Evolutionary conservation across 352 stramenopile species (phyloP), one percentile per base, ranked within the genome.

Genomic region (Phytophthora multivora): DNA sequence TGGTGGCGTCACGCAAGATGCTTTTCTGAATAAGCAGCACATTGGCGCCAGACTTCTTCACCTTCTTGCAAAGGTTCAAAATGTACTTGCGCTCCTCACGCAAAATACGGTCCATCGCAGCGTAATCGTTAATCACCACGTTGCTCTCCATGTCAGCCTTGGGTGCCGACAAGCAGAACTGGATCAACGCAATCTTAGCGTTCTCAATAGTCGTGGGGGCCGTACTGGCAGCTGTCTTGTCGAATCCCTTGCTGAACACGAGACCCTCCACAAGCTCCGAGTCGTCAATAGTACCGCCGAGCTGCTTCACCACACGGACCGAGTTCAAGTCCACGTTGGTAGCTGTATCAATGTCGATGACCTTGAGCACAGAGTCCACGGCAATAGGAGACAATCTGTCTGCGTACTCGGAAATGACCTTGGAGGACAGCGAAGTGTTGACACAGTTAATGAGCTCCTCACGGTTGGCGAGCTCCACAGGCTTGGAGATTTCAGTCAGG

Each of bases 141-240:
- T 98, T 99, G 83, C 98, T 99, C 77, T 99, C 97, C 92, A 99
- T 99, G 79, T 99, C 98, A 11, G 97, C 98, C 85, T 99, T 99
- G 30, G 97, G 97, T 25, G 97, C 97, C 36, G 93, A 99, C 6
- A 99, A 84, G 68, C 97, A 99, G 75, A 99, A 99, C 80, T 99
- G 97, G 77, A 99, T 98, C n/a, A 99, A 80, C 21, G 95, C 97
- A 72, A 99, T 98, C 79, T 99, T 99, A 66, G 98, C 97, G 76
- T 99, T 98, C 65, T 98, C 88, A 60, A 99, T 95, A n/a, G 59
- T 91, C 21, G 73, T 75, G 5, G 82, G 65, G 12, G 77, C 70
- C 13, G 72, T 49, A 13, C 49, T 47, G 19, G 58, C 73, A n/a
- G 85, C 85, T 2, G 83, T 83, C 70, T 93, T 93, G 75, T 95